Base-by-base conservation (phyloP, 495 filamentous ascomycete genomes). In the Xylaria bambusicola region DNA sequence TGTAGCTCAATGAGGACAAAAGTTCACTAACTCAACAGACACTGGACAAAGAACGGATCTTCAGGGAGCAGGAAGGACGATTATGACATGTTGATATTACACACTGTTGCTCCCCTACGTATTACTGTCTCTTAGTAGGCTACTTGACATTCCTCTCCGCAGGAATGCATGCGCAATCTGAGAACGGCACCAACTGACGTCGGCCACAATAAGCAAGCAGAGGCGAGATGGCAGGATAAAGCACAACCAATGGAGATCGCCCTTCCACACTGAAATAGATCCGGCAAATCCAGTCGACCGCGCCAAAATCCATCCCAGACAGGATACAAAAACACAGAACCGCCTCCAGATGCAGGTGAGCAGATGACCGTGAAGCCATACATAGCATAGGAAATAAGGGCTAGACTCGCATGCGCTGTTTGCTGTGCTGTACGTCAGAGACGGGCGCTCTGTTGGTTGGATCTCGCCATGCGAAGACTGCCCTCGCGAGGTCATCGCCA, bases 401-500 rank as follows among this genome's bases (percentile, higher is more conserved):
- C n/a, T n/a, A n/a, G n/a, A n/a, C n/a, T n/a, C n/a, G n/a, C n/a
- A n/a, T n/a, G n/a, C n/a, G n/a, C n/a, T n/a, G n/a, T n/a, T n/a
- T n/a, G n/a, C n/a, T n/a, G n/a, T 38, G 31, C 35, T 13, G 49
- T 52, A 52, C 31, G 21, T 52, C 50, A 27, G 7, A 27, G 35
- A 52, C 21, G 17, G 41, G 41, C 6, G 21, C 35, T 33, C 3
- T 27, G 17, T 20, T 26, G 35, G 23, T 27, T 23, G 21, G 50
- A 10, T 27, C 12, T 52, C 48, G 38, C 5, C 20, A n/a, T 6
- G 7, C 20, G 49, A 29, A 40, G 20, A 3, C 15, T 23, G n/a
- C 33, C 20, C 49, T 36, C 31, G 8, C 35, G 17, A 53, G 12
- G 50, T 5, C n/a, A 17, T 2, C 17, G 5, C 13, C 21, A 6